phyloP scores from a whole-genome alignment of 306 rosid species.

The Parietaria judaica region DNA sequence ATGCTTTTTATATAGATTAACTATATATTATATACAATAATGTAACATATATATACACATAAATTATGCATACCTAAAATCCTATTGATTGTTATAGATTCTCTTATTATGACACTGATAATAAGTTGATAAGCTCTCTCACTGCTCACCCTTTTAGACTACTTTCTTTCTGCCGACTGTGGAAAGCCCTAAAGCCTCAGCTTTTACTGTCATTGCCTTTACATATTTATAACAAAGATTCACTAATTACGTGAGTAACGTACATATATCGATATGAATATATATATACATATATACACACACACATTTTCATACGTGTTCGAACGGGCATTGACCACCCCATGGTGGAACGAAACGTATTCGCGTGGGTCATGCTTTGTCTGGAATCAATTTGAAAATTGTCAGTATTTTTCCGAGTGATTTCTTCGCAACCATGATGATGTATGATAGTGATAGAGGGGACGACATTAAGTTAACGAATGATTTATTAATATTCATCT shows the following conservation, averaged over 20 bases:
- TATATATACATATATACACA: neutral
- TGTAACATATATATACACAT: too few species aligned
- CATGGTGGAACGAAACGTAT: neutral
- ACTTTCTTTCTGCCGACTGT: slow-evolving; percentile 17
- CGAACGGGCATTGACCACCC: neutral
- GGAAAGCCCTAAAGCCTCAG: slow-evolving; percentile 25
- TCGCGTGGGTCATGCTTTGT: slow-evolving; percentile 5
- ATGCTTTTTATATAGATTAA: neutral
- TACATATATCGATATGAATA: too few species aligned
- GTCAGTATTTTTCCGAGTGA: slow-evolving; percentile 3
- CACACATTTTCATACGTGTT: neutral
- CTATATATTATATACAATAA: neutral
- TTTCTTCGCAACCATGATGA: neutral
- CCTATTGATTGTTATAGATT: slow-evolving; percentile 6
- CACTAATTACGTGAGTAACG: too few species aligned
- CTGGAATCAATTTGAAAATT: slow-evolving; percentile 7
- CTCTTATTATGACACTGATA: slow-evolving; percentile 22
- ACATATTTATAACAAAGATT: neutral
- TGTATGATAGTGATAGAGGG: neutral
- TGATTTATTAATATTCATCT: too few species aligned
- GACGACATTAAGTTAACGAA: too few species aligned
- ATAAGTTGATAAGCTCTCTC: slow-evolving; percentile 49
- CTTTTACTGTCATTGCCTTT: slow-evolving; percentile 25
- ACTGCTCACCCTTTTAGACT: slow-evolving; percentile 36
- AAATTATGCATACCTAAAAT: neutral